Evolutionary conservation across 2,329 filamentous ascomycete genomes (phyloP), one percentile per base, ranked within the genome.

Genomic region (Fusarium sp.): DNA sequence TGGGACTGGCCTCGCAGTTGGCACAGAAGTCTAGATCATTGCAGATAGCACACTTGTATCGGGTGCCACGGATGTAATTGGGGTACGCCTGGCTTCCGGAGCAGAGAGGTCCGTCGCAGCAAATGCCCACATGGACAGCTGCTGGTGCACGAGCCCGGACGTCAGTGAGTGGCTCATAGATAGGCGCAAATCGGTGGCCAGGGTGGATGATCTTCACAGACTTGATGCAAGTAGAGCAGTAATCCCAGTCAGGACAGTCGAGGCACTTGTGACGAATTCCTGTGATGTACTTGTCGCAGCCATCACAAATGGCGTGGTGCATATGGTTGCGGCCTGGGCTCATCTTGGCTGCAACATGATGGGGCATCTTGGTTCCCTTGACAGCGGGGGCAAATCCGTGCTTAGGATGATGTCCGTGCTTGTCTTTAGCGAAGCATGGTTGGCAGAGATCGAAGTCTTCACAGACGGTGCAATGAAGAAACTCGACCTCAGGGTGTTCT

Each of bases 11-110:
- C 85, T 99, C 97, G 84, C 96, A 99, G 80, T 90, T 93, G 80
- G 93, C 94, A 82, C 96, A 99, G 86, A 98, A 98, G 83, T 99
- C 96, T 39, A 92, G 92, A 81, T 99, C 95, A 79, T 97, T 89
- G 86, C 96, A 99, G 64, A 99, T 92, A 59, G 96, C 94, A 81
- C 96, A 99, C 90, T 99, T 99, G 89, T 96, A 99, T 73, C 96
- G 94, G 69, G 93, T 89, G 58, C 96, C 97, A 61, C 88, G 88
- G 78, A 99, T 98, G 84, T 95, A 98, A 41, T 85, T 90, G 87
- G 79, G 86, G 80, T 81, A 87, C 76, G 78, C 87, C 77, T 83
- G 86, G 24, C 72, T 86, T 78, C 85, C 84, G 68, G 88, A 88
- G 88, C 96, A 99, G 48, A 98, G 88, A 31, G 95, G 95, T 2